These are phyloP conservation scores for Pichia inconspicua DNA, from an alignment of 1,139 yeast genomes.

Conservation along the genomic window DNA sequence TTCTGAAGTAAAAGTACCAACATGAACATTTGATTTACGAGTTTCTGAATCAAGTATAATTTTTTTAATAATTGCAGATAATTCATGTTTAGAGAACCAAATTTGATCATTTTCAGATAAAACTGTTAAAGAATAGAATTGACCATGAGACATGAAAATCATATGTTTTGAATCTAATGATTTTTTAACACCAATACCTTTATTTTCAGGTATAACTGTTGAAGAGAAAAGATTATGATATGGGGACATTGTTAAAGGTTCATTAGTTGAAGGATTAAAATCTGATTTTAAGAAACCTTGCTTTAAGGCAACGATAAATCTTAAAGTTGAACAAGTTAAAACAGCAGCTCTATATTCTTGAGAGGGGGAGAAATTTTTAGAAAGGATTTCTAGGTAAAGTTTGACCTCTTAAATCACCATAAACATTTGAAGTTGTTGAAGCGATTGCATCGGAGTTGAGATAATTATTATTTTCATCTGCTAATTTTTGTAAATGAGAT, in stretches of 20 bases:
- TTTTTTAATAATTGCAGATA: conserved; percentile 41
- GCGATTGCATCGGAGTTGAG: conserved; percentile 48
- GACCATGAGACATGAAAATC: conserved; percentile 52
- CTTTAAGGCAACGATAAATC: conserved; percentile 55
- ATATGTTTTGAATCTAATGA: conserved; percentile 38
- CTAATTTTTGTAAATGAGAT: conserved; percentile 40
- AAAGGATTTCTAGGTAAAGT: conserved; percentile 73
- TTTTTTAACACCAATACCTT: conserved; percentile 34
- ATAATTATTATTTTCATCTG: conserved; percentile 43
- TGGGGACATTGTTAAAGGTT: conserved; percentile 59
- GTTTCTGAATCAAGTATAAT: conserved; percentile 42
- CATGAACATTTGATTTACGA: conserved; percentile 41
- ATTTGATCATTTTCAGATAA: conserved; percentile 33
- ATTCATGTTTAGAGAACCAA: conserved; percentile 49
- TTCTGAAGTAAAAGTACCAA: conserved; percentile 68
- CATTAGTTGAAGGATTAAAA: conserved; percentile 40
- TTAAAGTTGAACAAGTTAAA: conserved; percentile 54
- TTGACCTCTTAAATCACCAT: conserved; percentile 57
- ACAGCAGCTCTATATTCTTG: conserved; percentile 65
- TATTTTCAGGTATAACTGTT: conserved; percentile 48
- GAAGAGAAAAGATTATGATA: conserved; percentile 61
- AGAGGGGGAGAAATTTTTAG: conserved; percentile 45
- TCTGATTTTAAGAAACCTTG: conserved; percentile 50
- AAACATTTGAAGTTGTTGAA: conserved; percentile 53
- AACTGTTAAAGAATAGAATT: conserved; percentile 55